Conservation (phyloP, 768 basidiomycete genomes). For the Dacryopinax spathularia region DNA sequence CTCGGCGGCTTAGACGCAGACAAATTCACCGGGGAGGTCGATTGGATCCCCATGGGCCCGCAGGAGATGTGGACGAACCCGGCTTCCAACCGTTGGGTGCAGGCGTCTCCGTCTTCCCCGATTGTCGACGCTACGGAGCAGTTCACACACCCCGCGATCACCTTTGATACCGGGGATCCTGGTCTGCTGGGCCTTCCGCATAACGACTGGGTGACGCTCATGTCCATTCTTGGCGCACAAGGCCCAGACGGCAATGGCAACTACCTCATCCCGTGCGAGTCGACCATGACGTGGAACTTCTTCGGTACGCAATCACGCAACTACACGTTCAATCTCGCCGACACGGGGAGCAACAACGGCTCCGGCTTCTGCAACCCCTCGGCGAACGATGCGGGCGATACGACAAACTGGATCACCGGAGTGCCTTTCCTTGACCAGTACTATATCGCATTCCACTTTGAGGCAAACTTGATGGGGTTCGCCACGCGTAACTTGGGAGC, state of each 20-base stretch:
- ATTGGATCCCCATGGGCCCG: conserved; percentile 5
- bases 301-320: conserved; percentile 5
- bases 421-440: conserved; percentile 8
- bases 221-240: conserved; percentile 6
- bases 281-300: conserved; percentile 9
- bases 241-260: background rate
- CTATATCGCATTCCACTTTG: conserved; percentile 6
- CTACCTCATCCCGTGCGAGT: conserved; percentile 5
- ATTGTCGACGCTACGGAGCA: background rate
- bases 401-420: conserved; percentile 8
- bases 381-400: conserved; percentile 3
- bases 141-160: conserved; percentile 5
- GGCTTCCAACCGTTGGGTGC: background rate
- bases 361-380: conserved; percentile 6
- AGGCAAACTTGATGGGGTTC: conserved; percentile 4
- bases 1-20: conserved; percentile 7
- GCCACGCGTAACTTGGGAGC: conserved; percentile 5
- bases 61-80: background rate
- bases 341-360: background rate
- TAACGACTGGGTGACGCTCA: conserved; percentile 7
- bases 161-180: conserved; percentile 5
- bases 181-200: conserved; percentile 4
- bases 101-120: background rate
- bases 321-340: conserved; percentile 7
- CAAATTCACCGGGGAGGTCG: conserved; percentile 8